phyloP scores from a whole-genome alignment of 2,329 filamentous ascomycete species.

The Nigrospora oryzae region DNA sequence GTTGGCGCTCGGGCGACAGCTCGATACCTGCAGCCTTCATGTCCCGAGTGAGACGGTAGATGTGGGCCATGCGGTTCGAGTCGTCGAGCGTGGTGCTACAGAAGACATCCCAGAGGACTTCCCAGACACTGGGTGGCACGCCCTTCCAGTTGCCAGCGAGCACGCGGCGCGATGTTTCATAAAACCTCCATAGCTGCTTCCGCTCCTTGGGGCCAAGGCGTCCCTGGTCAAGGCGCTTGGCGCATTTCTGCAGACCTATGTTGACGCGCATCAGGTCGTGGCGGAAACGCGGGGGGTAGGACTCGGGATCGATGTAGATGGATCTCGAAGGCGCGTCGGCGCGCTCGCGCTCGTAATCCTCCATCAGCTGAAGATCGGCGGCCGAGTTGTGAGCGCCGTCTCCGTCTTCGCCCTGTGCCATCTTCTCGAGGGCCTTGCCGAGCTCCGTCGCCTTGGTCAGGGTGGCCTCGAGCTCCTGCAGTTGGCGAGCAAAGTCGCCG shows the following conservation, averaged over 20 bases:
- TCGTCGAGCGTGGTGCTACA: constrained; percentile 41
- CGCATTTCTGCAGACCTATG: constrained; percentile 14
- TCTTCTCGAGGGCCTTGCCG: constrained; percentile 15
- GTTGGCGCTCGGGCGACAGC: constrained; percentile 48
- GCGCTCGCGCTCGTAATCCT: constrained; percentile 1
- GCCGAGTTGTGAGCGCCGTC: background rate
- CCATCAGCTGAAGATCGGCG: constrained; percentile 4
- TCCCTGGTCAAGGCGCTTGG: constrained; percentile 8
- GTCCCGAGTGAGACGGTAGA: constrained; percentile 56
- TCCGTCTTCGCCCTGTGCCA: constrained; percentile 12
- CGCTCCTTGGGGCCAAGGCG: constrained; percentile 8
- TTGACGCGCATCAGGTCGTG: constrained; percentile 10
- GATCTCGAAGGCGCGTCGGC: background rate
- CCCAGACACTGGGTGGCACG: constrained; percentile 54
- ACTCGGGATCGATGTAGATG: background rate
- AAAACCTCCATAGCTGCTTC: constrained; percentile 34
- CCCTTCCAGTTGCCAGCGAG: constrained; percentile 38
- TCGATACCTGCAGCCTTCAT: constrained; percentile 50
- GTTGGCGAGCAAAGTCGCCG: constrained; percentile 24
- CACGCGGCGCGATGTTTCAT: constrained; percentile 34
- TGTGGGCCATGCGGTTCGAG: constrained; percentile 49
- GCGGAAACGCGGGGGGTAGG: background rate
- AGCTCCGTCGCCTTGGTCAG: constrained; percentile 18
- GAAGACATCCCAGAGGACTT: constrained; percentile 56
- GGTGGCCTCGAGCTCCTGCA: constrained; percentile 28